A percentile compares a stretch with the other conserved stretches of the same genome.
Evolutionary conservation across 2,329 filamentous ascomycete species (phyloP).

Genomic region (Colletotrichum cereale): DNA sequence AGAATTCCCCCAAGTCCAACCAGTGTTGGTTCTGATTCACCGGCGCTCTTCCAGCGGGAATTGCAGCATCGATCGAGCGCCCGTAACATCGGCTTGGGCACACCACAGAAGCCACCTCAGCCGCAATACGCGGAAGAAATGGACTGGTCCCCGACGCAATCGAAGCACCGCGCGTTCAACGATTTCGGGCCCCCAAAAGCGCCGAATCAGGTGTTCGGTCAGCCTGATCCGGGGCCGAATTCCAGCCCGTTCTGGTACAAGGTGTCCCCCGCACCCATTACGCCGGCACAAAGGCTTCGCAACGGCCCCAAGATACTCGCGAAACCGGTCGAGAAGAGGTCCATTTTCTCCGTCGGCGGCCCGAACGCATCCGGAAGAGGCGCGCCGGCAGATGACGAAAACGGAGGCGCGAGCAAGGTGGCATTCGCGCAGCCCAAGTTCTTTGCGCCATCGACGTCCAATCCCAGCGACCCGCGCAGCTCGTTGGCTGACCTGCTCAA

Average conservation of each 20-base stretch:
- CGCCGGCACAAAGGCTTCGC: conserved; percentile 71
- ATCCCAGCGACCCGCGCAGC: conserved; percentile 55
- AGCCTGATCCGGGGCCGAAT: conserved; percentile 58
- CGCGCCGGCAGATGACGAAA: conserved; percentile 20
- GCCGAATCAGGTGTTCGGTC: conserved; percentile 59
- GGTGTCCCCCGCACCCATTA: conserved; percentile 76
- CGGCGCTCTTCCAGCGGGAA: conserved; percentile 36
- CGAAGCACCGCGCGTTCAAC: conserved; percentile 68
- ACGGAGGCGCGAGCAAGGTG: conserved; percentile 45
- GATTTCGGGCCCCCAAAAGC: conserved; percentile 55
- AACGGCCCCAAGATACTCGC: conserved; percentile 72
- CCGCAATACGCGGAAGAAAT: conserved; percentile 69
- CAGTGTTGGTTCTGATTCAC: conserved; percentile 41
- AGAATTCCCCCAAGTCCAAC: conserved; percentile 30
- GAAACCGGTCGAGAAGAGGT: conserved; percentile 58
- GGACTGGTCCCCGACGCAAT: conserved; percentile 78
- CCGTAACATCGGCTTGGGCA: conserved; percentile 30
- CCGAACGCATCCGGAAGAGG: conserved; percentile 22
- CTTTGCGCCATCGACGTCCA: conserved; percentile 61
- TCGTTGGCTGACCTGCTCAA: conserved; percentile 59
- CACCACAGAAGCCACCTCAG: conserved; percentile 42
- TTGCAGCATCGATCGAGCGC: conserved; percentile 35
- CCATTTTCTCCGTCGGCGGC: conserved; percentile 63
- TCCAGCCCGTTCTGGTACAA: conserved; percentile 75
- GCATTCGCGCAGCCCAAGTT: conserved; percentile 72